Evolutionary conservation across 2,329 filamentous ascomycete species (phyloP), one percentile per base, ranked within the genome.

Genomic region (Ophiocordyceps robertsii): DNA sequence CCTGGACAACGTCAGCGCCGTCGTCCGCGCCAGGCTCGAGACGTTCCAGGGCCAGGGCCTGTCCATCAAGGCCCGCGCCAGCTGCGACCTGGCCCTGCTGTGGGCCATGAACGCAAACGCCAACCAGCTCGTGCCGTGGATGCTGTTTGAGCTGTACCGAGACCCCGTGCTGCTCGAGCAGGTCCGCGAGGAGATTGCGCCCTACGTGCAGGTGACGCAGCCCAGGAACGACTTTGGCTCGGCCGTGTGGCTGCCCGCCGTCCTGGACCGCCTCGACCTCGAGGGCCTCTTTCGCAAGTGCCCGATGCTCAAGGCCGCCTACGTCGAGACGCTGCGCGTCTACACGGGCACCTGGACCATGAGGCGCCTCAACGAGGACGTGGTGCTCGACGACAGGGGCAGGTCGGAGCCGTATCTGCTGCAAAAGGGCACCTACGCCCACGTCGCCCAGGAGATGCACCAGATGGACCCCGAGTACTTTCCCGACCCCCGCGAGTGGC

Each of bases 71-170:
- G 56, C 55, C 3, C 56, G 63, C 2, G 59, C 63, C 4, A 49
- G 55, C 1, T 54, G 51, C 38, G 63, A 66, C 27, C 44, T 66
- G 11, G 58, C 48, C 3, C 52, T 61, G 40, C 54, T 58, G 14
- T 69, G 57, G 65, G 59, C 52, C 19, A 52, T 65, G 29, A 64
- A 62, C 40, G 56, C 60, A 21, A 64, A 64, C 43, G 56, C 63
- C 2, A 58, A 64, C 29, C 54, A 57, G 1, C 52, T 66, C 29
- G 53, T 60, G 4, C 55, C 57, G 6, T 70, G 67, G 66, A 56
- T 67, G 48, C 48, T 69, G 1, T 60, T 61, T 41, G 61, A 68
- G 40, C 51, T 68, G 10, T 60, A 59, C 44, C 56, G 59, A 10
- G 62, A 67, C 19, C 50, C 56, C 0, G 55, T 62, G 11, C 57